These are phyloP conservation scores for Chlorella sorokiniana DNA, from an alignment of 139 green algal genomes.

Conservation along the genomic window DNA sequence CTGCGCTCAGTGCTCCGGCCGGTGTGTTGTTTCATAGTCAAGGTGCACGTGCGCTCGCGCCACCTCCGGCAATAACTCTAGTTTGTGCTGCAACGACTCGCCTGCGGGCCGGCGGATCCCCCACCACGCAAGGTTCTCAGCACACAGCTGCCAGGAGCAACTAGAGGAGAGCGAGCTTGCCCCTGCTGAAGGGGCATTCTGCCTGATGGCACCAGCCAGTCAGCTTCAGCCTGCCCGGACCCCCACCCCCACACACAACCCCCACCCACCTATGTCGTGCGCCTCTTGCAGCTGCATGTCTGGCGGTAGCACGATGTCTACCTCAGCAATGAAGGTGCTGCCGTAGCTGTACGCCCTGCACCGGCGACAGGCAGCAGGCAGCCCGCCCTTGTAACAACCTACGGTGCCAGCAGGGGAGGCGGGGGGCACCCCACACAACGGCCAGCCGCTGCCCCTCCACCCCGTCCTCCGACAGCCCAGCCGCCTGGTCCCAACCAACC, in stretches of 20 bases:
- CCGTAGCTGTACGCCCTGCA: constrained; percentile 63
- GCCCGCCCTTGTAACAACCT: not conserved
- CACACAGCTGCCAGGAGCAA: too few relatives aligned
- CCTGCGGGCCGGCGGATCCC: constrained; percentile 14
- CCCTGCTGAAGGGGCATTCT: too few relatives aligned
- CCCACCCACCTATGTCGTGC: constrained; percentile 35
- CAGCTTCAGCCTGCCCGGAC: not conserved
- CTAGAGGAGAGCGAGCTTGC: too few relatives aligned
- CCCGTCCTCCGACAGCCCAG: not conserved
- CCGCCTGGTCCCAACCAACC: not conserved
- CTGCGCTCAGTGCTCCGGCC: constrained; percentile 50
- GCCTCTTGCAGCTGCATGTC: constrained; percentile 52
- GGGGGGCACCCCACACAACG: too few relatives aligned
- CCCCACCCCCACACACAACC: not conserved
- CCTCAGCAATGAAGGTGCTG: constrained; percentile 56
- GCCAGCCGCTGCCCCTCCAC: too few relatives aligned
- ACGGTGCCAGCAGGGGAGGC: not conserved
- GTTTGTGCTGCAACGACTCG: constrained; percentile 58
- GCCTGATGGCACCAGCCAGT: not conserved
- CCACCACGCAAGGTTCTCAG: too few relatives aligned
- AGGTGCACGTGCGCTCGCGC: constrained; percentile 66
- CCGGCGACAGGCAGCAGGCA: not conserved
- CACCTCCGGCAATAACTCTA: constrained; percentile 61
- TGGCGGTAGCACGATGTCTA: constrained; percentile 61
- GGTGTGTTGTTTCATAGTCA: constrained; percentile 56